A percentile compares a stretch with the other conserved stretches of the same genome.
These are phyloP conservation scores for Yarrowia hollandica DNA, from an alignment of 805 yeast genomes.

Conservation along the genomic window DNA sequence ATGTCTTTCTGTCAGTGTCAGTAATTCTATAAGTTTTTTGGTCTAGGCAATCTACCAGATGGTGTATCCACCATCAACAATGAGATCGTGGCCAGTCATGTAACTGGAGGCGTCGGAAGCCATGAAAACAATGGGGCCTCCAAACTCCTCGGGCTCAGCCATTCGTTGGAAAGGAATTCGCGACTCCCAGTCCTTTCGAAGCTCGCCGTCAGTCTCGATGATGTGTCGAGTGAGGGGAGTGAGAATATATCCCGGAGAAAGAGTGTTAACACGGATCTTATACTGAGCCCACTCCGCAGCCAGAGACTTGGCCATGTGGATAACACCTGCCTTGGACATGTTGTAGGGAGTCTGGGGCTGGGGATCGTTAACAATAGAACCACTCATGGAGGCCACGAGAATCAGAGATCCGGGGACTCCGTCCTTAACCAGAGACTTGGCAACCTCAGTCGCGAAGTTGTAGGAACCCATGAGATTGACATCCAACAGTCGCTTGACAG, in stretches of 20 bases:
- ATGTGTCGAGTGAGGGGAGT: slow-evolving; percentile 78
- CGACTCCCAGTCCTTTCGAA: slow-evolving; percentile 71
- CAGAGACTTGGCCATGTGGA: slow-evolving; percentile 71
- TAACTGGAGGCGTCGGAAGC: slow-evolving; percentile 73
- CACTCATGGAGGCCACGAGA: slow-evolving; percentile 86
- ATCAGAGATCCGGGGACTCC: slow-evolving; percentile 66
- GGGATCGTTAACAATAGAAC: slow-evolving; percentile 80
- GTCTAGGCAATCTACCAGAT: slow-evolving; percentile 56
- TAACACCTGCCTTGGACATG: slow-evolving; percentile 85
- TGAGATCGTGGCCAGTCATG: slow-evolving; percentile 81
- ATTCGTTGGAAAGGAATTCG: slow-evolving; percentile 76
- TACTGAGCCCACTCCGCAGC: slow-evolving; percentile 83
- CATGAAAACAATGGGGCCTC: slow-evolving; percentile 72
- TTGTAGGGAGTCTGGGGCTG: slow-evolving; percentile 80
- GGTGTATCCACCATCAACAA: slow-evolving; percentile 85
- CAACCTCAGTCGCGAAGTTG: slow-evolving; percentile 72
- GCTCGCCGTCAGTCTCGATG: slow-evolving; percentile 47
- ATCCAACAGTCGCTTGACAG: slow-evolving; percentile 65
- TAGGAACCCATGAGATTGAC: slow-evolving; percentile 75
- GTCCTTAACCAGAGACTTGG: slow-evolving; percentile 55
- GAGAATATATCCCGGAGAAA: slow-evolving; percentile 78
- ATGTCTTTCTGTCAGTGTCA: too few species aligned
- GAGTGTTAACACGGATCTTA: slow-evolving; percentile 73
- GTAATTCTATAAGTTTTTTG: too few species aligned
- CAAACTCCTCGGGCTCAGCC: slow-evolving; percentile 83